phyloP scores from a whole-genome alignment of 129 eudicot genomes.

The Ambrosia artemisiifolia region DNA sequence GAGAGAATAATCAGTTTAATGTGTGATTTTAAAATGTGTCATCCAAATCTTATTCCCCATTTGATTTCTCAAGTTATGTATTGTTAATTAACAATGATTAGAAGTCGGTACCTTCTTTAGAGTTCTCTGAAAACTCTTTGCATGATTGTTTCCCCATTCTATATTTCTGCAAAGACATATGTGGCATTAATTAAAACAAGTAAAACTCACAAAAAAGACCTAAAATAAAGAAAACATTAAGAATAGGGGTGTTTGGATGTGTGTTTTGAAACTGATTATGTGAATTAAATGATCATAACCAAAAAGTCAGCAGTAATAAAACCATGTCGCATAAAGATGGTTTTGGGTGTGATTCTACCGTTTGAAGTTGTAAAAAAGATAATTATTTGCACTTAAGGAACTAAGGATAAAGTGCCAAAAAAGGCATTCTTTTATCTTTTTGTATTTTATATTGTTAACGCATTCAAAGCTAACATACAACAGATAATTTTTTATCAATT shows the following conservation, averaged over 20 bases:
- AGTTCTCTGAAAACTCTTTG: conserved; percentile 62
- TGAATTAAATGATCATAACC: background rate
- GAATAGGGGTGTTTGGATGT: background rate
- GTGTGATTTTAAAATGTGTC: background rate
- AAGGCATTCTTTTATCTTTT: background rate
- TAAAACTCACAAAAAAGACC: background rate
- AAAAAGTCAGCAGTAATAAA: background rate
- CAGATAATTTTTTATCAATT: background rate
- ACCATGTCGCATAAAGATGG: background rate
- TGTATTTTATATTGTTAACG: background rate
- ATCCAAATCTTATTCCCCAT: background rate
- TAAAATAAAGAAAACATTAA: background rate
- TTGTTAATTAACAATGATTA: background rate
- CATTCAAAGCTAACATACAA: background rate
- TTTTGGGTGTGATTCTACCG: background rate
- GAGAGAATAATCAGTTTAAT: background rate
- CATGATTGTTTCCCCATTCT: conserved; percentile 71
- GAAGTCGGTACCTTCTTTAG: conserved; percentile 62
- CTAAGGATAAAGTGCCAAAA: background rate
- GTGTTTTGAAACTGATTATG: background rate
- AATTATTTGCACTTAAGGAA: background rate
- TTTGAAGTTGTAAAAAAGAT: background rate
- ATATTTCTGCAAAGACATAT: conserved; percentile 48
- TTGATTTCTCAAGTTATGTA: background rate
- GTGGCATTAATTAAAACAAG: background rate